Percentiles rank a stretch among this genome's conserved stretches.
Conservation (phyloP, 2,329 filamentous ascomycete genomes). For the Epichloe uncinata region DNA sequence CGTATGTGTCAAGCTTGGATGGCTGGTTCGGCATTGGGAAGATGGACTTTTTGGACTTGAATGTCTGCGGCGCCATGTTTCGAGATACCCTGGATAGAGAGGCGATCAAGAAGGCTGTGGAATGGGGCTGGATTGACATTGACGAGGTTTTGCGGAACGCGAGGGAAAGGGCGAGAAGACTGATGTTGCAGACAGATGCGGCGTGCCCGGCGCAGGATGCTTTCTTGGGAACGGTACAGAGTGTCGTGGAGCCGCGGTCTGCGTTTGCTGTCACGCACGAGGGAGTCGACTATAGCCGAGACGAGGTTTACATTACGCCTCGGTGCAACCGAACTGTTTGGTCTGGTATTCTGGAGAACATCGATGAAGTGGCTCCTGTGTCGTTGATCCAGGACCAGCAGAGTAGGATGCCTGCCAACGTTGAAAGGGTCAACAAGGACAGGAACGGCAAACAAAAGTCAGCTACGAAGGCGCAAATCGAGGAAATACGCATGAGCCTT, state of each 20-base stretch:
- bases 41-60: conserved; percentile 13
- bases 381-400: background rate
- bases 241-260: background rate
- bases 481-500: background rate
- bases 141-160: background rate
- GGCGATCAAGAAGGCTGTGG: conserved; percentile 3
- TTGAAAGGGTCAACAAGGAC: background rate
- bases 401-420: background rate
- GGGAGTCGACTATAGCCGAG: background rate
- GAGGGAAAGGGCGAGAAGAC: background rate
- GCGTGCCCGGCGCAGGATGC: background rate
- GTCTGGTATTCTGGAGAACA: conserved; percentile 1
- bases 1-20: conserved; percentile 5
- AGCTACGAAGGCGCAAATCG: background rate
- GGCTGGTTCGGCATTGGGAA: conserved; percentile 6
- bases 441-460: background rate
- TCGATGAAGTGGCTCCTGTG: background rate
- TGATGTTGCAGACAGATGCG: background rate
- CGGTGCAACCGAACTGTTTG: background rate
- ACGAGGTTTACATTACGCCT: conserved; percentile 4
- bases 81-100: conserved; percentile 11
- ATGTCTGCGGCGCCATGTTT: conserved; percentile 12
- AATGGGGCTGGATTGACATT: conserved; percentile 9
- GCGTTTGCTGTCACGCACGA: background rate
- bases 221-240: background rate